These are phyloP conservation scores for Coniochaeta sp. DNA, from an alignment of 2,329 filamentous ascomycete species.

Conservation along the genomic window DNA sequence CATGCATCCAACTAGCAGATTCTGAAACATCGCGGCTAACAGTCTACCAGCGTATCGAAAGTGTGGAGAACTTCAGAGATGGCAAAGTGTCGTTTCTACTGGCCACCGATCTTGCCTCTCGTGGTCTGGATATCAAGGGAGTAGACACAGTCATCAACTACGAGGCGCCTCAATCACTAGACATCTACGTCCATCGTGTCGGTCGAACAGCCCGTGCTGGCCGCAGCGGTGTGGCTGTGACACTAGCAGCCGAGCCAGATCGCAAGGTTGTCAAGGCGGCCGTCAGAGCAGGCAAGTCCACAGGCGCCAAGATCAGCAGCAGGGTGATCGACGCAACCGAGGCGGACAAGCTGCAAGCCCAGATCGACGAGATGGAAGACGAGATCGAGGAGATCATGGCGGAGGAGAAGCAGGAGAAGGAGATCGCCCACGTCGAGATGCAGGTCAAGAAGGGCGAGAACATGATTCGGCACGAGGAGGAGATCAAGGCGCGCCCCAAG, in stretches of 20 bases:
- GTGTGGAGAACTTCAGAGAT: constrained; percentile 84
- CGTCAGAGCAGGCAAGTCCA: constrained; percentile 73
- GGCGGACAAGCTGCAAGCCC: constrained; percentile 67
- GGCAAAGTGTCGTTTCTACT: constrained; percentile 81
- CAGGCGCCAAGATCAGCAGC: constrained; percentile 80
- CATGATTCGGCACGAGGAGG: constrained; percentile 76
- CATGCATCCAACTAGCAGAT: constrained; percentile 14
- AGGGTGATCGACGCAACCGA: constrained; percentile 69
- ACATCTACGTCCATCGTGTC: constrained; percentile 96
- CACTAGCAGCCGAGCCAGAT: constrained; percentile 86
- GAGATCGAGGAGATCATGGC: constrained; percentile 80
- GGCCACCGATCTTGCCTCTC: constrained; percentile 89
- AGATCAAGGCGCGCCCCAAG: constrained; percentile 83
- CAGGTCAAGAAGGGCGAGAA: constrained; percentile 89
- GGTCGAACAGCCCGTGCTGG: constrained; percentile 95
- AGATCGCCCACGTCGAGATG: constrained; percentile 83
- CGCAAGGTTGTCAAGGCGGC: constrained; percentile 93
- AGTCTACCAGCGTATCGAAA: constrained; percentile 68
- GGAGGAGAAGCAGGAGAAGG: constrained; percentile 90
- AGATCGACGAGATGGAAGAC: constrained; percentile 65
- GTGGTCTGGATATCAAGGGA: constrained; percentile 97
- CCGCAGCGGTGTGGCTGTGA: constrained; percentile 77
- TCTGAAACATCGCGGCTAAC: constrained; percentile 9
- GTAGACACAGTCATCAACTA: constrained; percentile 98
- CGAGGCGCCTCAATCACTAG: constrained; percentile 86